Evolutionary conservation across 176 grass and related monocot genomes (phyloP).

Genomic region (Leersia perrieri): DNA sequence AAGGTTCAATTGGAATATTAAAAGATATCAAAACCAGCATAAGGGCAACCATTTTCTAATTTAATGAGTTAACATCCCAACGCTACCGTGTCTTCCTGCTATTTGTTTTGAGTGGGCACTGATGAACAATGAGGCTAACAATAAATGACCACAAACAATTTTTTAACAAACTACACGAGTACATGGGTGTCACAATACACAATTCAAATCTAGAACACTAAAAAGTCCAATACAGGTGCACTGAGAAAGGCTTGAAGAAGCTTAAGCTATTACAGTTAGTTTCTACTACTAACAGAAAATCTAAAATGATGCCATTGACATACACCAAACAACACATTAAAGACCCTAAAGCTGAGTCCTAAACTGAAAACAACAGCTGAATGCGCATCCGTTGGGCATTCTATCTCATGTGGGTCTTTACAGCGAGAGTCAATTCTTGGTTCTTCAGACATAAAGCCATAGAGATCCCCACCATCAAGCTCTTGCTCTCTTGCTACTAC

Average conservation of each 20-base stretch:
- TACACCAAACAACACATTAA: conserved; percentile 47
- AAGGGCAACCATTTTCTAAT: background rate
- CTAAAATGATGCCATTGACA: conserved; percentile 29
- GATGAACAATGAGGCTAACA: background rate
- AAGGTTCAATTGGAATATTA: background rate
- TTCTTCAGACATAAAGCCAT: conserved; percentile 32
- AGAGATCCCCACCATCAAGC: conserved; percentile 37
- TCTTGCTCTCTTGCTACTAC: conserved; percentile 83
- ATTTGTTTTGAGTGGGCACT: background rate
- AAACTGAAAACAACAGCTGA: conserved; percentile 51
- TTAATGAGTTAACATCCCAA: background rate
- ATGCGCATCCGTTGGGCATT: conserved; percentile 27
- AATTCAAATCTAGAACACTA: conserved; percentile 14
- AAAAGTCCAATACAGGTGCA: conserved; percentile 21
- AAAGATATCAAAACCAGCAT: background rate
- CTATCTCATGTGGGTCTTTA: conserved; percentile 38
- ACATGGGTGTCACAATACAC: conserved; percentile 32
- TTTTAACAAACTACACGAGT: conserved; percentile 43
- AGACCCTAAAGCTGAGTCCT: conserved; percentile 46
- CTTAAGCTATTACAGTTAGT: conserved; percentile 49
- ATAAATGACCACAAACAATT: conserved; percentile 8
- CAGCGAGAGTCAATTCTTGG: conserved; percentile 41
- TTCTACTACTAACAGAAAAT: conserved; percentile 42
- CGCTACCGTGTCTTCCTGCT: background rate
- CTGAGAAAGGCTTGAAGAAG: conserved; percentile 30